phyloP scores from a whole-genome alignment of 257 asterid genomes.

The Lithospermum erythrorhizon region DNA sequence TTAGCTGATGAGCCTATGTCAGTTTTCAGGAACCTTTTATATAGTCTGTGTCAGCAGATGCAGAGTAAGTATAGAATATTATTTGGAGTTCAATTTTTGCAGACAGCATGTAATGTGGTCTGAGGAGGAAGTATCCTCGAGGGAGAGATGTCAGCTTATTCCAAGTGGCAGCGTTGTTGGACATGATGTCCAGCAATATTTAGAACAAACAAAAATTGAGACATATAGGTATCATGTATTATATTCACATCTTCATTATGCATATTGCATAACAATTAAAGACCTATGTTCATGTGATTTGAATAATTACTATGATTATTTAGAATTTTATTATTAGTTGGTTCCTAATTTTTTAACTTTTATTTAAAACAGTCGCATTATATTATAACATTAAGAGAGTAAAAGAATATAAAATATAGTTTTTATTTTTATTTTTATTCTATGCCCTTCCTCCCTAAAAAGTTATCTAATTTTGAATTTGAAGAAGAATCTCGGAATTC shows the following conservation, averaged over 20 bases:
- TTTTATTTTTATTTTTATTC: too few species aligned
- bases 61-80: too few species aligned
- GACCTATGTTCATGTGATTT: not conserved
- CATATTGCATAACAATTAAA: not conserved
- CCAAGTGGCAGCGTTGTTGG: not conserved
- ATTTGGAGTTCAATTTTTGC: not conserved
- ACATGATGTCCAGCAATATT: not conserved
- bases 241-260: not conserved
- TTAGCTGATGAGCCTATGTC: not conserved
- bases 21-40: not conserved
- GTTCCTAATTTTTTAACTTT: too few species aligned
- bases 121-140: conserved; percentile 1
- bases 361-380: too few species aligned
- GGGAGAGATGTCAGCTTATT: not conserved
- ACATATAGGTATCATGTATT: not conserved
- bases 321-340: not conserved
- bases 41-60: conserved; percentile 4
- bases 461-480: too few species aligned
- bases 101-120: not conserved
- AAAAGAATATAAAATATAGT: too few species aligned
- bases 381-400: too few species aligned
- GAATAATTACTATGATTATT: not conserved
- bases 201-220: not conserved
- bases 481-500: too few species aligned
- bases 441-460: too few species aligned